Evolutionary conservation across 108 stramenopile genomes (phyloP).

Genomic region (Schizochytrium sp.): DNA sequence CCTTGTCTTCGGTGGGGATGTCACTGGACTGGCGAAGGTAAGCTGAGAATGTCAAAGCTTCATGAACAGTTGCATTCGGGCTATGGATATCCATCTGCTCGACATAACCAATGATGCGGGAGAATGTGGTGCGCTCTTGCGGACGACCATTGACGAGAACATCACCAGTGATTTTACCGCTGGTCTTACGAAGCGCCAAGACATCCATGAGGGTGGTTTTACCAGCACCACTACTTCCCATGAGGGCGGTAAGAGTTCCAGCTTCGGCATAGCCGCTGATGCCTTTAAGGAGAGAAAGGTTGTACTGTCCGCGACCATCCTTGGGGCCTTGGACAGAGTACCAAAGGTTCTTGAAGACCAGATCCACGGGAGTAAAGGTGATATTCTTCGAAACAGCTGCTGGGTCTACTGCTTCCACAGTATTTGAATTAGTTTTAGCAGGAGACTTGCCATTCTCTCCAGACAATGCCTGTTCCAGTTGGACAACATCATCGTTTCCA

Average conservation of each 20-base stretch:
- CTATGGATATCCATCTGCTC: conserved; percentile 80
- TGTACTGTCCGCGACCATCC: background rate
- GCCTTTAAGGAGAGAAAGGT: conserved; percentile 48
- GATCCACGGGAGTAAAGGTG: background rate
- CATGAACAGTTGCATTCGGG: conserved; percentile 78
- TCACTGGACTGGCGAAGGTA: conserved; percentile 19
- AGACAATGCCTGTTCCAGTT: background rate
- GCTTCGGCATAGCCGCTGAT: conserved; percentile 59
- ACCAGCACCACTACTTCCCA: conserved; percentile 74
- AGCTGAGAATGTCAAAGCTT: conserved; percentile 76
- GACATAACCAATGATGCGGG: conserved; percentile 75
- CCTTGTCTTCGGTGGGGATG: background rate
- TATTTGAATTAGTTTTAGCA: background rate
- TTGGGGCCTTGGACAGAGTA: conserved; percentile 30
- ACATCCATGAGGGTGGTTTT: conserved; percentile 82
- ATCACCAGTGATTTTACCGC: conserved; percentile 76
- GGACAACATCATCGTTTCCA: background rate
- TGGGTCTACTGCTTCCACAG: no score
- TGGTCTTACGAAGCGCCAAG: conserved; percentile 78
- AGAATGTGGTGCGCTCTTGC: conserved; percentile 62
- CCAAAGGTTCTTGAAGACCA: conserved; percentile 51
- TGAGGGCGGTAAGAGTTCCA: conserved; percentile 66
- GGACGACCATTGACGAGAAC: conserved; percentile 78
- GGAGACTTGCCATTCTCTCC: no score
- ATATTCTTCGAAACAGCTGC: background rate